Percentiles rank a stretch among this genome's conserved stretches.
Evolutionary conservation across 1,139 yeast genomes (phyloP).

Genomic region (Magnusiomyces magnusii): DNA sequence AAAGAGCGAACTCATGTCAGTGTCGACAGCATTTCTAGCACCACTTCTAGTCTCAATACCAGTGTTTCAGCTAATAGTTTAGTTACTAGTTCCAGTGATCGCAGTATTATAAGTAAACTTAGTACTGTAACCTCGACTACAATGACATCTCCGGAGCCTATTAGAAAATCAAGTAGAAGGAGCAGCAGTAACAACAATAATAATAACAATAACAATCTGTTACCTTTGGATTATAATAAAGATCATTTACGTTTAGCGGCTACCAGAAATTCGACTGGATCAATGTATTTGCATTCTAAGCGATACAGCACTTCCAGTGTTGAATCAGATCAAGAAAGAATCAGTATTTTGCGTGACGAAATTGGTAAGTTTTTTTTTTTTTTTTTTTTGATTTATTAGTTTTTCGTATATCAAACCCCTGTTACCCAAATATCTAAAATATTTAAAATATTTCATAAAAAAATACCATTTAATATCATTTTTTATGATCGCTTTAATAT

Average conservation of each 20-base stretch:
- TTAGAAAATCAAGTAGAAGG: neutral
- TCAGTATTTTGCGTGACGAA: slow-evolving; percentile 11
- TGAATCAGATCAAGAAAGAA: slow-evolving; percentile 10
- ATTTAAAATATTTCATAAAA: neutral
- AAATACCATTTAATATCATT: no score
- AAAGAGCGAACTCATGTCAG: neutral
- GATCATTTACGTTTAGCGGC: neutral
- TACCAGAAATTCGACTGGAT: neutral
- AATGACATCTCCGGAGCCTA: neutral
- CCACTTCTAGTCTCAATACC: neutral
- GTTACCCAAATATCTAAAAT: neutral
- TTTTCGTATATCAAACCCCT: neutral
- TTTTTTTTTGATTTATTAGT: no score
- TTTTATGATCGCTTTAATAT: no score
- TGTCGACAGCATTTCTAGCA: neutral
- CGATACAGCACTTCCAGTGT: slow-evolving; percentile 2
- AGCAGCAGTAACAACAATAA: no score
- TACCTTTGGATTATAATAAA: no score
- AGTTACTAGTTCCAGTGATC: neutral
- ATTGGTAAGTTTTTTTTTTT: slow-evolving; percentile 9
- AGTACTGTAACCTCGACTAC: neutral
- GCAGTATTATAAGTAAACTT: neutral
- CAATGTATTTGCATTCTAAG: neutral
- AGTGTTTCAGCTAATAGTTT: neutral
- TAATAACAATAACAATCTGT: no score